phyloP scores from a whole-genome alignment of 2,329 filamentous ascomycete genomes.

The Monilinia aucupariae region DNA sequence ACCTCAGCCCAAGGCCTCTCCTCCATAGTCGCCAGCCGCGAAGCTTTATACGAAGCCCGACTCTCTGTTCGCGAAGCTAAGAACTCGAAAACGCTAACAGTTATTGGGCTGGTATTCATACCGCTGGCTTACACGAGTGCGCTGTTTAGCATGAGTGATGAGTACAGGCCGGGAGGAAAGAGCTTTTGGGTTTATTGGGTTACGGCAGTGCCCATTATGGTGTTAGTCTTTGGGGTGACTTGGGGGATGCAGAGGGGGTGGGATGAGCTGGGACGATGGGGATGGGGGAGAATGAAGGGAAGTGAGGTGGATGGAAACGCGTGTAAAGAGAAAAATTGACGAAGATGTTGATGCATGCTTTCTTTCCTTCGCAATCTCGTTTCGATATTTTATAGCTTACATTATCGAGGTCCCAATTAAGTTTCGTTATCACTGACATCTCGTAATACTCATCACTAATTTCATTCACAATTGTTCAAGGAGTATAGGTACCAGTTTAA shows the following conservation, averaged over 20 bases:
- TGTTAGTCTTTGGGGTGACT: background rate
- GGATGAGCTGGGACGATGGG: background rate
- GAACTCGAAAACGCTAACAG: background rate
- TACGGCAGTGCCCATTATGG: slow-evolving; percentile 1
- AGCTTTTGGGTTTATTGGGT: slow-evolving; percentile 7
- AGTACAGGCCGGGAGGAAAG: background rate
- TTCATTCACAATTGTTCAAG: too few relatives aligned
- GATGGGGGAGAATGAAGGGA: background rate
- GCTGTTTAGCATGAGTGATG: slow-evolving; percentile 12
- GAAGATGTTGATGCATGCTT: too few relatives aligned
- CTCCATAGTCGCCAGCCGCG: background rate
- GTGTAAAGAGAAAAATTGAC: background rate
- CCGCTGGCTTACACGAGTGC: background rate
- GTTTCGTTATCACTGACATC: too few relatives aligned
- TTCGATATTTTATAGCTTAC: too few relatives aligned
- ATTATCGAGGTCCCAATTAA: too few relatives aligned
- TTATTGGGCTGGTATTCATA: slow-evolving; percentile 3
- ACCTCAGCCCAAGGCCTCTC: slow-evolving; percentile 1
- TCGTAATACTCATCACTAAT: too few relatives aligned
- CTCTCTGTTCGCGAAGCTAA: background rate
- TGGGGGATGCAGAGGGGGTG: background rate
- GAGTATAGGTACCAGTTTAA: too few relatives aligned
- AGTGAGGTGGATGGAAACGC: background rate
- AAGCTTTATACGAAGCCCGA: background rate
- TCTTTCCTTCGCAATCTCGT: too few relatives aligned